Conservation (phyloP, 1,284 basidiomycete genomes). For the Meripilus lineatus region DNA sequence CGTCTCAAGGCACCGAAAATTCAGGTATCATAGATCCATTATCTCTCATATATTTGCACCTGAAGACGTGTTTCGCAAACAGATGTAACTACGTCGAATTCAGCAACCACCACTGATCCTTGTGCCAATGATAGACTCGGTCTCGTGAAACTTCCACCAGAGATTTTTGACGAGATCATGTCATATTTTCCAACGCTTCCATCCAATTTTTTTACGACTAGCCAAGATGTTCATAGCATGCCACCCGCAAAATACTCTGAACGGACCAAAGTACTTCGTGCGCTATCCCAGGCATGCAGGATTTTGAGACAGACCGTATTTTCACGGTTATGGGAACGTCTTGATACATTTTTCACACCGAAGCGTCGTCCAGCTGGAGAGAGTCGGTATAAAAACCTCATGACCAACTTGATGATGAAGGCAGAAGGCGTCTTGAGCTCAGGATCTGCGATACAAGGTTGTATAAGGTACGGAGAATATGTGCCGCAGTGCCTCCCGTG, state of each 20-base stretch:
- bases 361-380: neutral
- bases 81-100: no score
- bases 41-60: no score
- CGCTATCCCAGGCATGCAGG: constrained; percentile 5
- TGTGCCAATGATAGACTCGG: no score
- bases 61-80: no score
- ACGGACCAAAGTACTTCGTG: constrained; percentile 3
- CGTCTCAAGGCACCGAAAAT: no score
- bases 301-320: constrained; percentile 1
- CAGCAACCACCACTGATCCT: no score
- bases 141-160: constrained; percentile 1
- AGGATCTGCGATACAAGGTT: neutral
- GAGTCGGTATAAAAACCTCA: constrained; percentile 6
- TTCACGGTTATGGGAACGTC: constrained; percentile 6
- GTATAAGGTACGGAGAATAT: no score
- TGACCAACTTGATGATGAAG: constrained; percentile 5
- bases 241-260: neutral
- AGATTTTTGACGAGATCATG: constrained; percentile 9
- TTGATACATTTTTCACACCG: constrained; percentile 4
- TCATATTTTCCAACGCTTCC: constrained; percentile 4
- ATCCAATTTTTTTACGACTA: neutral
- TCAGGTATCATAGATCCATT: no score
- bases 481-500: no score
- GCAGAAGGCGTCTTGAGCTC: constrained; percentile 2
- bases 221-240: neutral